Percentiles rank a stretch among this genome's conserved stretches.
These are phyloP conservation scores for Debaryomyces udenii DNA, from an alignment of 1,139 yeast genomes.

Conservation along the genomic window DNA sequence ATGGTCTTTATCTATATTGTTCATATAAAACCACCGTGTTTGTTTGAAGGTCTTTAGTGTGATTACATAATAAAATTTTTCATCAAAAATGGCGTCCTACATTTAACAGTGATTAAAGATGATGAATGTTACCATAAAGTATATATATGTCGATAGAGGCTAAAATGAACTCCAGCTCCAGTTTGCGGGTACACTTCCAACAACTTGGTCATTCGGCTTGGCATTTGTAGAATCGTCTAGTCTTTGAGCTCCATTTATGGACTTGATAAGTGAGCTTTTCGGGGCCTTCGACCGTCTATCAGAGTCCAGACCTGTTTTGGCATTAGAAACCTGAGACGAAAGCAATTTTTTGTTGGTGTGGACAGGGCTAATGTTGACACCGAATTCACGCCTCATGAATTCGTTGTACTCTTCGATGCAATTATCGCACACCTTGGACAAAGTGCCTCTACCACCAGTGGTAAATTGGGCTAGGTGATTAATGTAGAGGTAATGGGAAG, in stretches of 20 bases:
- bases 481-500: conserved; percentile 57
- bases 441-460: conserved; percentile 72
- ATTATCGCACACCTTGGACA: conserved; percentile 76
- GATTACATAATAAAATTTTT: conserved; percentile 10
- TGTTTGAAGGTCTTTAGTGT: conserved; percentile 8
- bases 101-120: no score
- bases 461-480: conserved; percentile 74
- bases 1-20: conserved; percentile 2
- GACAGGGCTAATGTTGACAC: conserved; percentile 20
- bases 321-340: not conserved
- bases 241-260: not conserved
- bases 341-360: conserved; percentile 1
- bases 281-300: not conserved
- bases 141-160: conserved; percentile 8
- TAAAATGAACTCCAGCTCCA: conserved; percentile 79
- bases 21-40: conserved; percentile 16
- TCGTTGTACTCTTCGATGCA: conserved; percentile 75
- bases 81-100: no score
- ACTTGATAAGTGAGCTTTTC: conserved; percentile 2
- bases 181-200: conserved; percentile 69
- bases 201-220: conserved; percentile 33
- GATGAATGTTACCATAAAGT: conserved; percentile 3
- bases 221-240: conserved; percentile 2
- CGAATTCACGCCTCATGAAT: conserved; percentile 46
- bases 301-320: no score